Evolutionary conservation across 768 basidiomycete species (phyloP).

Genomic region (Pleurotus tuber-regium): DNA sequence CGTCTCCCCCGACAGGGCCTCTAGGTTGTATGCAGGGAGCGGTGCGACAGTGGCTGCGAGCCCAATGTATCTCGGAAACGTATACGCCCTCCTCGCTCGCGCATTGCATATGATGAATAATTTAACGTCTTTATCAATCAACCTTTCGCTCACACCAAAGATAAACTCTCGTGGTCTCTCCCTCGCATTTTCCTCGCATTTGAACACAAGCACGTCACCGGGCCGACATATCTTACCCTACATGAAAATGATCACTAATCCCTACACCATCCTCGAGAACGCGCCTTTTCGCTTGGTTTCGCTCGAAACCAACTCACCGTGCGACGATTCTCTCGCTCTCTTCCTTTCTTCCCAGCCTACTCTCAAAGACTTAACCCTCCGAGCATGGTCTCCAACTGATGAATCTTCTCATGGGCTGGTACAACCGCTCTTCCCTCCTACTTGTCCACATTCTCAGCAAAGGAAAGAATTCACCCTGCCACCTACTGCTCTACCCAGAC

Average conservation of each 20-base stretch:
- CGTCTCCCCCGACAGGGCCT: background rate
- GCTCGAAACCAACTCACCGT: conserved; percentile 56
- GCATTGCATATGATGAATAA: background rate
- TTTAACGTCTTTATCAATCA: background rate
- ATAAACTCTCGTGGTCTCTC: background rate
- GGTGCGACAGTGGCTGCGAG: background rate
- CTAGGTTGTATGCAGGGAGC: background rate
- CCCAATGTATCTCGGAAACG: background rate
- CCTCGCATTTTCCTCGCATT: conserved; percentile 38
- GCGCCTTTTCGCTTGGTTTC: conserved; percentile 40
- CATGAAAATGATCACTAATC: conserved; percentile 46
- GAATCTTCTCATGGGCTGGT: background rate
- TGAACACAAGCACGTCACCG: conserved; percentile 42
- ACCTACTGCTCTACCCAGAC: conserved; percentile 41
- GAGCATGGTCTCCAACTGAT: background rate
- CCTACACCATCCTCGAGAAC: conserved; percentile 43
- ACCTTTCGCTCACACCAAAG: background rate
- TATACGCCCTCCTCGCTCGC: conserved; percentile 1
- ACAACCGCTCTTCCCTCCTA: conserved; percentile 6
- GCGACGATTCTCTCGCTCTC: conserved; percentile 39
- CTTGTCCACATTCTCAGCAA: background rate
- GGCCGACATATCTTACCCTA: conserved; percentile 37
- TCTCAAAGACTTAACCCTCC: conserved; percentile 46
- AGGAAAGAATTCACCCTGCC: conserved; percentile 22
- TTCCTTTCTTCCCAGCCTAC: conserved; percentile 51